Conservation (phyloP, 2,329 filamentous ascomycete species). For the Alternaria burnsii region DNA sequence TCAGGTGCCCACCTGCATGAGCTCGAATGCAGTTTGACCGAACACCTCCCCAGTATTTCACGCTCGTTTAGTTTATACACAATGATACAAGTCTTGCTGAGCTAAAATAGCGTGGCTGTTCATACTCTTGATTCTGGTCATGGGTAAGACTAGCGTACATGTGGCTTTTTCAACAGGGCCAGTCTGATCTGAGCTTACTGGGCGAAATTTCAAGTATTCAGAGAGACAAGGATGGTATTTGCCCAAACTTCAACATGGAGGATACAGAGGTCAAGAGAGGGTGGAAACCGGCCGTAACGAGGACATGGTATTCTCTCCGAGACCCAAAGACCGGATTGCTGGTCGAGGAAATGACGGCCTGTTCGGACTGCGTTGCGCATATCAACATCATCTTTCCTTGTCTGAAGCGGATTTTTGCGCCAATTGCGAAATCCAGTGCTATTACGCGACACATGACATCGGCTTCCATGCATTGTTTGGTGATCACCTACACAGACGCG, state of each 20-base stretch:
- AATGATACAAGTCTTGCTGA: neutral
- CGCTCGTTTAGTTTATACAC: neutral
- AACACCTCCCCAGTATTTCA: neutral
- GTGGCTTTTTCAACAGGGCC: slow-evolving; percentile 23
- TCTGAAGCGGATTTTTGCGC: slow-evolving; percentile 23
- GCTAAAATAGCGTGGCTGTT: neutral
- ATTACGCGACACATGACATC: neutral
- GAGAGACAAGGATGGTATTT: slow-evolving; percentile 24
- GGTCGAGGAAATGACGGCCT: slow-evolving; percentile 32
- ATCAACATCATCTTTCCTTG: slow-evolving; percentile 24
- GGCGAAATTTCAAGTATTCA: slow-evolving; percentile 19
- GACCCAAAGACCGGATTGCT: slow-evolving; percentile 21
- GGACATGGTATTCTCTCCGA: slow-evolving; percentile 29
- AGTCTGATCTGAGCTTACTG: slow-evolving; percentile 24
- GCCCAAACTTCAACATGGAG: slow-evolving; percentile 26
- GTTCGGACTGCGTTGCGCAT: slow-evolving; percentile 26
- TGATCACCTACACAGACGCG: neutral
- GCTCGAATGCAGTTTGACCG: neutral
- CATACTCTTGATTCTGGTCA: neutral
- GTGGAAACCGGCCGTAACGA: slow-evolving; percentile 20
- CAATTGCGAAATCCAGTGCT: neutral
- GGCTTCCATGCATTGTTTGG: neutral
- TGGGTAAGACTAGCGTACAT: slow-evolving; percentile 28
- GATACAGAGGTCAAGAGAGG: slow-evolving; percentile 21
- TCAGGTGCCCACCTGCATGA: neutral